phyloP scores from a whole-genome alignment of 2,329 filamentous ascomycete species.

The Lasiodiplodia theobromae region DNA sequence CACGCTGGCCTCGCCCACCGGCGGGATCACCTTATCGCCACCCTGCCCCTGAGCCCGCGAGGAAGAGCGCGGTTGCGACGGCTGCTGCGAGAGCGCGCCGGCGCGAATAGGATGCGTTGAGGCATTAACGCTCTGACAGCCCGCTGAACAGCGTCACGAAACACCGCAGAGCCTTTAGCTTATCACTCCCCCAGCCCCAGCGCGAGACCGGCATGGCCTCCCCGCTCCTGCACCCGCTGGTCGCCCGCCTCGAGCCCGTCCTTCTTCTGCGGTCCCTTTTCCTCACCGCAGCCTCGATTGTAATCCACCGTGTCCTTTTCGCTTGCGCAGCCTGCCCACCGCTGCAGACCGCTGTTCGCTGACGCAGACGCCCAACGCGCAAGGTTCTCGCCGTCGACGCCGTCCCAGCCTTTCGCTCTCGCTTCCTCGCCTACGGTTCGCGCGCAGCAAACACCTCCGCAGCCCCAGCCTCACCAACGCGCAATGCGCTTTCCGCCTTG shows the following conservation, averaged over 20 bases:
- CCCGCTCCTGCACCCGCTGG: constrained; percentile 18
- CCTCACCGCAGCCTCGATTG: constrained; percentile 48
- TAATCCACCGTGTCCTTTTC: constrained; percentile 43
- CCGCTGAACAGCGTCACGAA: constrained; percentile 24
- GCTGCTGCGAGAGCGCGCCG: constrained; percentile 1
- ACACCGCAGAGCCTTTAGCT: constrained; percentile 28
- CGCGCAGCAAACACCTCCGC: constrained; percentile 46
- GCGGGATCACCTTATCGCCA: constrained; percentile 25
- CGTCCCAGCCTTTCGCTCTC: constrained; percentile 58
- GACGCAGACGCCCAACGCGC: constrained; percentile 32
- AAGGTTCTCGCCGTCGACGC: constrained; percentile 60
- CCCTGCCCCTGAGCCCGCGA: constrained; percentile 19
- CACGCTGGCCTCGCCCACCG: constrained; percentile 11
- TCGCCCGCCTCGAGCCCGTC: constrained; percentile 32
- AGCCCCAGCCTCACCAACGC: constrained; percentile 18
- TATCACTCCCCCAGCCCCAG: constrained; percentile 27
- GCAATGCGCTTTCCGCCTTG: constrained; percentile 35
- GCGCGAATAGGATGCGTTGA: constrained; percentile 24
- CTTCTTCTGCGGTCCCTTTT: constrained; percentile 46
- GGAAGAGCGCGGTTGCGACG: constrained; percentile 4
- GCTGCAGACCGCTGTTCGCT: constrained; percentile 27
- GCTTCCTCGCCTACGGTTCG: constrained; percentile 68
- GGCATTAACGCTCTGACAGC: constrained; percentile 26
- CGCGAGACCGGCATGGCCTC: constrained; percentile 21
- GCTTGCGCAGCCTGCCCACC: constrained; percentile 25